phyloP scores from a whole-genome alignment of 225 moss, liverwort and hornwort genomes.

The Pleurozium schreberi region DNA sequence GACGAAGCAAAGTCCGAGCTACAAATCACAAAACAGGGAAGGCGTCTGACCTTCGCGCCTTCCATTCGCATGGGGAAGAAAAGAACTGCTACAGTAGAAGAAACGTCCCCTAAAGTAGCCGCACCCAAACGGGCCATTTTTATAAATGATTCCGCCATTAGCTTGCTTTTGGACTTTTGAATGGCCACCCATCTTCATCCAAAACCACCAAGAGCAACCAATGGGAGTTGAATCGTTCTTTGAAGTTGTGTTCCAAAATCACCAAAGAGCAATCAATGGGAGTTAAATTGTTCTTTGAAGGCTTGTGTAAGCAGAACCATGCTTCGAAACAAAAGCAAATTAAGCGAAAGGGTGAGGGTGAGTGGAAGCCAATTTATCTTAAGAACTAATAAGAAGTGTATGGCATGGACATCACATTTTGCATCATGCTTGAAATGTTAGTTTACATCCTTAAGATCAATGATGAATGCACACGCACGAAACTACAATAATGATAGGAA shows the following conservation, averaged over 20 bases:
- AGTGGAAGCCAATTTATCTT: neutral
- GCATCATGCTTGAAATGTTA: accelerated
- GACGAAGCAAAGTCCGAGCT: neutral
- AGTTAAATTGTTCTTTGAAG: neutral
- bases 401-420: accelerated
- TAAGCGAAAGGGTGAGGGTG: accelerated
- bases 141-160: neutral
- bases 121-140: neutral
- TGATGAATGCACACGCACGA: accelerated
- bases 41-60: neutral
- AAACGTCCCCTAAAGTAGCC: neutral
- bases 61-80: neutral
- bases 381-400: neutral
- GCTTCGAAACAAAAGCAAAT: accelerated
- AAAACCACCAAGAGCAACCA: too few species aligned
- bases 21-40: neutral
- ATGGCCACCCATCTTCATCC: neutral
- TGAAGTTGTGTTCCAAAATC: neutral
- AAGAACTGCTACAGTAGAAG: neutral
- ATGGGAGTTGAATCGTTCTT: too few species aligned
- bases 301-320: accelerated
- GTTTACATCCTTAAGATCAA: accelerated
- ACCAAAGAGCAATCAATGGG: neutral
- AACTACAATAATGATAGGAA: neutral
- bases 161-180: neutral